Evolutionary conservation across 805 yeast genomes (phyloP).

Genomic region (Pichia cabralensis): DNA sequence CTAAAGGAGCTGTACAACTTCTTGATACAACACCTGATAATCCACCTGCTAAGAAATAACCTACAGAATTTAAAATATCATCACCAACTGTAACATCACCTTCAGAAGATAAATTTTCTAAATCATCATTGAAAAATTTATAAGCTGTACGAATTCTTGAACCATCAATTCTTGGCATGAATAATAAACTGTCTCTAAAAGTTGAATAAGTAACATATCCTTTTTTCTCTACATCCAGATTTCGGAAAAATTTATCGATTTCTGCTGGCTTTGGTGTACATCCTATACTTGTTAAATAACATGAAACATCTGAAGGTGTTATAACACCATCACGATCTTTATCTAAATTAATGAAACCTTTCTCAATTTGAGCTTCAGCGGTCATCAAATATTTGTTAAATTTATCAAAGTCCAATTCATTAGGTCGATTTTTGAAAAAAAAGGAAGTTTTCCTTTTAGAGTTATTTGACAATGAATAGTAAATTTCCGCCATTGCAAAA

Average conservation of each 20-base stretch:
- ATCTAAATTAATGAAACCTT: constrained; percentile 62
- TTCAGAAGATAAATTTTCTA: constrained; percentile 72
- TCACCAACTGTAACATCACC: constrained; percentile 84
- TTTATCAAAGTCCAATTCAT: constrained; percentile 52
- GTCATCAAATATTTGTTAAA: constrained; percentile 53
- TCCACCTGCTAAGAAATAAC: constrained; percentile 92
- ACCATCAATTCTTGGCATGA: constrained; percentile 75
- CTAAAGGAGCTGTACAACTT: constrained; percentile 96
- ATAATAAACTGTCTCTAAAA: constrained; percentile 71
- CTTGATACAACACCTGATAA: constrained; percentile 91
- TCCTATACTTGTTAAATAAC: constrained; percentile 50
- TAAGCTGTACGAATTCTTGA: constrained; percentile 76
- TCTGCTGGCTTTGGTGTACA: constrained; percentile 41
- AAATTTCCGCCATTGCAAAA: constrained; percentile 47
- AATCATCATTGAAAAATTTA: constrained; percentile 66
- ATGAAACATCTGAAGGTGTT: constrained; percentile 52
- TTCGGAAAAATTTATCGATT: constrained; percentile 45
- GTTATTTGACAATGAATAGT: constrained; percentile 34
- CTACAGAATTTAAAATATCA: constrained; percentile 74
- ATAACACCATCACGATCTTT: constrained; percentile 64
- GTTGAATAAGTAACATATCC: constrained; percentile 76
- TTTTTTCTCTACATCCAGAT: constrained; percentile 43
- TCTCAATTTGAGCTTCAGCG: constrained; percentile 63
- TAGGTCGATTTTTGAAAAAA: constrained; percentile 10
- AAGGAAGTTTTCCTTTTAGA: constrained; percentile 3